Conservation (phyloP, 148 eudicot genomes). For the Silene uniflora region DNA sequence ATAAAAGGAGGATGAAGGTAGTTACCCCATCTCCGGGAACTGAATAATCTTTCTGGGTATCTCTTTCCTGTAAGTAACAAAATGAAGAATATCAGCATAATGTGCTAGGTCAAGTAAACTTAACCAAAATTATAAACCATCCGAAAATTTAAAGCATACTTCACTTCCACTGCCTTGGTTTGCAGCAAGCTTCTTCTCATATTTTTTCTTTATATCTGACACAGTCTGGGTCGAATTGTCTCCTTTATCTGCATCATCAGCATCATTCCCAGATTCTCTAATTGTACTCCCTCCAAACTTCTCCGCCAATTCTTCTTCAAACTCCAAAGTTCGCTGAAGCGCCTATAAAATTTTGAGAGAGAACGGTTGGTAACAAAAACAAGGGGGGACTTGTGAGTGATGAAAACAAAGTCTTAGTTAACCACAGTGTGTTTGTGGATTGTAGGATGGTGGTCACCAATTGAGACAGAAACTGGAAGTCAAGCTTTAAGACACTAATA, state of each 20-base stretch:
- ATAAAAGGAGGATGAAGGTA: conserved; percentile 7
- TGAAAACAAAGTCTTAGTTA: not conserved
- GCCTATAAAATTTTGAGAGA: conserved; percentile 47
- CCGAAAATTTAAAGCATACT: conserved; percentile 30
- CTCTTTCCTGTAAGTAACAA: conserved; percentile 48
- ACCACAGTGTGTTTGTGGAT: not conserved
- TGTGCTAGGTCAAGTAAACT: conserved; percentile 1
- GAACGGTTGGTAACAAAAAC: not conserved
- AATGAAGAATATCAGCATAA: conserved; percentile 18
- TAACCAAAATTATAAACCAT: no score
- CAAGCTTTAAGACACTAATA: not conserved
- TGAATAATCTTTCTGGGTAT: conserved; percentile 58
- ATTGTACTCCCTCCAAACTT: conserved; percentile 79
- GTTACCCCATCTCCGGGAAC: conserved; percentile 97
- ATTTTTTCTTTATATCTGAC: conserved; percentile 84
- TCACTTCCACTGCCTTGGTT: conserved; percentile 67
- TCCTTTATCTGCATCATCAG: conserved; percentile 47
- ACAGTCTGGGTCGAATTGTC: conserved; percentile 52
- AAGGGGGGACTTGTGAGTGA: not conserved
- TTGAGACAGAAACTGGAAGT: not conserved
- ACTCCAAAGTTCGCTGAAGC: conserved; percentile 87
- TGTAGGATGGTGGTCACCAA: not conserved
- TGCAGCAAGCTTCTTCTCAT: conserved; percentile 90
- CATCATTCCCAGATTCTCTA: conserved; percentile 48
- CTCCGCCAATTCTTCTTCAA: conserved; percentile 94